Percentiles rank a stretch among this genome's conserved stretches.
These are phyloP conservation scores for Filobasidium floriforme DNA, from an alignment of 768 basidiomycete genomes.

Conservation along the genomic window DNA sequence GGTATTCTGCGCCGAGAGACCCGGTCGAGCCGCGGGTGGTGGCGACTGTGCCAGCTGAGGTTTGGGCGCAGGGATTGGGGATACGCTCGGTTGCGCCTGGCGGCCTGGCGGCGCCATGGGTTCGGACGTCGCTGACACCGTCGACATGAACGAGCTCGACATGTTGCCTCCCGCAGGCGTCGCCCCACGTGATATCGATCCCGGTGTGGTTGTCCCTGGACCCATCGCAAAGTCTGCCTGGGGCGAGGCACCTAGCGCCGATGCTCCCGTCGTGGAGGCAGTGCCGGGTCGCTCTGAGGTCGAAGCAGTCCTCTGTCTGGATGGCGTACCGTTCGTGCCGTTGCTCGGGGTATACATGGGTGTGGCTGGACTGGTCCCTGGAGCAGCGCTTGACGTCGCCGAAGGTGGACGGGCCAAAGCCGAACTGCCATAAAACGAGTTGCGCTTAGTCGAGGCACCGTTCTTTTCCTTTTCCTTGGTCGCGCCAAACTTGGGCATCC, in stretches of 20 bases:
- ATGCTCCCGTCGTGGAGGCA: background rate
- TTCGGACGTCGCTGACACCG: background rate
- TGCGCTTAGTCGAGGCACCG: slow-evolving; percentile 6
- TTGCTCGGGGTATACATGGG: slow-evolving; percentile 10
- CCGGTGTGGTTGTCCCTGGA: background rate
- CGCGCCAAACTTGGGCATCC: slow-evolving; percentile 2
- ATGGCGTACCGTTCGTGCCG: slow-evolving; percentile 21
- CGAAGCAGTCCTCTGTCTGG: background rate
- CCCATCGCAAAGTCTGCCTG: background rate
- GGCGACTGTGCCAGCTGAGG: background rate
- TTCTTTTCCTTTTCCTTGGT: slow-evolving; percentile 11
- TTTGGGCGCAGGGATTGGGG: background rate
- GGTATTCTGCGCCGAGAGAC: slow-evolving; percentile 7
- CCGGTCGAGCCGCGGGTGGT: background rate
- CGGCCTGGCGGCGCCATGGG: background rate
- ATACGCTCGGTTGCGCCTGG: background rate
- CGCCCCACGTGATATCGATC: background rate
- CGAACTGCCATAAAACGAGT: slow-evolving; percentile 26
- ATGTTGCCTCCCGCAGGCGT: slow-evolving; percentile 16
- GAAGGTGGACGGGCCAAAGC: slow-evolving; percentile 22
- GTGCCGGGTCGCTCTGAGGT: background rate
- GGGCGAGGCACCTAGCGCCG: background rate
- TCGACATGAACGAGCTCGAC: slow-evolving; percentile 28
- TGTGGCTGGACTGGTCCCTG: background rate
- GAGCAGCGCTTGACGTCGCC: background rate